These are phyloP conservation scores for Ilyonectria robusta DNA, from an alignment of 2,329 filamentous ascomycete genomes.

Conservation along the genomic window DNA sequence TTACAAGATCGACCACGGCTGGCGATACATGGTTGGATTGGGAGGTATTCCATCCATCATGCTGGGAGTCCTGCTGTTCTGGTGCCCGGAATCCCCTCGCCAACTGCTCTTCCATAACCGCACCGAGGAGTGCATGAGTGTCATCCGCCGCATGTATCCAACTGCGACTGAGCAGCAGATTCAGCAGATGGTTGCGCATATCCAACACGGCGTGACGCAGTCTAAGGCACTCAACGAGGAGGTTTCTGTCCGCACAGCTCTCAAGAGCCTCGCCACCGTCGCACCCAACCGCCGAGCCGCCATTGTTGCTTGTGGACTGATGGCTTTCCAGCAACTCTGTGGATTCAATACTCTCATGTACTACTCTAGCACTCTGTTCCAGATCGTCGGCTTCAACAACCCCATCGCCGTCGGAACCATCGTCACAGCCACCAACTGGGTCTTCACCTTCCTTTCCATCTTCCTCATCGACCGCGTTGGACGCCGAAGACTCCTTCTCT, in stretches of 20 bases:
- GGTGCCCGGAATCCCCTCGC: conserved; percentile 40
- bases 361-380: conserved; percentile 39
- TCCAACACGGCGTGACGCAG: conserved; percentile 30
- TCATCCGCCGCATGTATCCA: conserved; percentile 36
- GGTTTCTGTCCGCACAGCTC: conserved; percentile 33
- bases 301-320: conserved; percentile 58
- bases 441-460: conserved; percentile 38
- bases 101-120: conserved; percentile 46
- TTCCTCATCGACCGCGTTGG: conserved; percentile 38
- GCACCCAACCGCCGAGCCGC: conserved; percentile 57
- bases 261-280: conserved; percentile 50
- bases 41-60: conserved; percentile 40
- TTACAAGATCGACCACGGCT: conserved; percentile 48
- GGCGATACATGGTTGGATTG: conserved; percentile 40
- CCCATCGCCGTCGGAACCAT: conserved; percentile 59
- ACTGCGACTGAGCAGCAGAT: conserved; percentile 44
- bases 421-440: conserved; percentile 36
- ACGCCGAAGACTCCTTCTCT: conserved; percentile 33
- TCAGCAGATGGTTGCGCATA: conserved; percentile 44
- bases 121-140: conserved; percentile 49
- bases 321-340: conserved; percentile 55
- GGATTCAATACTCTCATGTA: conserved; percentile 46
- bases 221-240: conserved; percentile 37
- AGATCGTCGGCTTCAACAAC: conserved; percentile 50
- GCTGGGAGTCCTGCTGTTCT: conserved; percentile 34